These are phyloP conservation scores for Colletotrichum siamense DNA, from an alignment of 2,329 filamentous ascomycete genomes.

Conservation along the genomic window DNA sequence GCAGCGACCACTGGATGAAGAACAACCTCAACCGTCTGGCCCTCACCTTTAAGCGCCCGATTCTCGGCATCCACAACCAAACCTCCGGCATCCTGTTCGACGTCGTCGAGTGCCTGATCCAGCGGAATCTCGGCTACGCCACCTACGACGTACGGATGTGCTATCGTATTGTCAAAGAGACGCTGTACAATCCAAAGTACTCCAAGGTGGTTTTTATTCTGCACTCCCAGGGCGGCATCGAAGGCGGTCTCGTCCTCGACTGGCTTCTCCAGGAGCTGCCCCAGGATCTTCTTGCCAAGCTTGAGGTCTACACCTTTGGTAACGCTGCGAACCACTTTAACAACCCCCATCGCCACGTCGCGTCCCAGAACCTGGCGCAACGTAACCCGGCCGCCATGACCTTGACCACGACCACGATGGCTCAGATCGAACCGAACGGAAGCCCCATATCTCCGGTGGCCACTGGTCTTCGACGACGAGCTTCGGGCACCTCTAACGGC, in stretches of 20 bases:
- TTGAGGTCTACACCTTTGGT: conserved; percentile 82
- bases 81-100: conserved; percentile 80
- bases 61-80: conserved; percentile 77
- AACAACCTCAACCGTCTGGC: conserved; percentile 75
- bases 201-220: conserved; percentile 76
- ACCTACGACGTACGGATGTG: conserved; percentile 72
- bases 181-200: conserved; percentile 66
- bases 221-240: conserved; percentile 80
- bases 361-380: conserved; percentile 49
- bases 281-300: conserved; percentile 67
- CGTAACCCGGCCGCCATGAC: conserved; percentile 28
- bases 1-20: conserved; percentile 69
- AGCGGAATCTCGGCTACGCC: conserved; percentile 76
- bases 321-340: conserved; percentile 84
- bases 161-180: conserved; percentile 66
- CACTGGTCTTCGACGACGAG: not conserved
- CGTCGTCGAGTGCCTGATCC: conserved; percentile 77
- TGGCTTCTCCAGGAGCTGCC: conserved; percentile 78
- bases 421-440: not conserved
- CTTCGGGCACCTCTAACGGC: not conserved
- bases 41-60: conserved; percentile 72
- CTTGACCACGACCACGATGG: conserved; percentile 10
- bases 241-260: conserved; percentile 75
- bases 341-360: conserved; percentile 56
- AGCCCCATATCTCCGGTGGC: conserved; percentile 16